Conservation (phyloP, 768 basidiomycete species). For the Rhizopogon roseolus region DNA sequence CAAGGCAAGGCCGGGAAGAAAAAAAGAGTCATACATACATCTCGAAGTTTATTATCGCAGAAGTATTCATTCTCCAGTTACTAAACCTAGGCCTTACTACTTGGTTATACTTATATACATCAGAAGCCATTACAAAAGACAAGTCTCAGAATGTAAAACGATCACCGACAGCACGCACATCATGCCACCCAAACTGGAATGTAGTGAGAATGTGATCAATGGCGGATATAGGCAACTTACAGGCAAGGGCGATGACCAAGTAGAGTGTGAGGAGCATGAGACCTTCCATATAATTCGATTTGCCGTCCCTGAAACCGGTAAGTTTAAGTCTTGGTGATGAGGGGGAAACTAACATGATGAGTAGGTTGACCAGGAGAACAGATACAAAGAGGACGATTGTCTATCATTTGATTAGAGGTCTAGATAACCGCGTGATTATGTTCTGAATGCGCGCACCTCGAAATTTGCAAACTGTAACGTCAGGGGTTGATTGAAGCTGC, state of each 20-base stretch:
- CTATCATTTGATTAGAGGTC: constrained; percentile 27
- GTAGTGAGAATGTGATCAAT: neutral
- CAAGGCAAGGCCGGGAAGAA: too few relatives aligned
- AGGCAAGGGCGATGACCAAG: constrained; percentile 34
- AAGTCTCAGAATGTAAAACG: too few relatives aligned
- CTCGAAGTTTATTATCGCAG: too few relatives aligned
- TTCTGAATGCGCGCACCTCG: constrained; percentile 43
- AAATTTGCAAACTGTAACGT: constrained; percentile 85
- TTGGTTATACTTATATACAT: too few relatives aligned
- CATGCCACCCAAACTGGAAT: constrained; percentile 8
- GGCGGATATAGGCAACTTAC: constrained; percentile 21
- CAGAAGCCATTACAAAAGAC: too few relatives aligned
- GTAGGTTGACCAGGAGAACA: constrained; percentile 81
- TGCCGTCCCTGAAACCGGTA: constrained; percentile 56
- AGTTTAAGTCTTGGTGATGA: constrained; percentile 1
- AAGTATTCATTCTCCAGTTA: too few relatives aligned
- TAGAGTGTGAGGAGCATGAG: constrained; percentile 49
- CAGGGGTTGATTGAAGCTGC: constrained; percentile 61
- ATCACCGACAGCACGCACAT: neutral
- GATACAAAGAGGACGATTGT: constrained; percentile 85
- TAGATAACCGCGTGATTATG: neutral
- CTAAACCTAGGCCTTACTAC: too few relatives aligned
- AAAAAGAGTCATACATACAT: too few relatives aligned
- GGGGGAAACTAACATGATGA: constrained; percentile 53
- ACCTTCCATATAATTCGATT: constrained; percentile 92